Evolutionary conservation across 106 monocot species (phyloP), one percentile per base, ranked within the genome.

Genomic region (Agapanthus africanus): DNA sequence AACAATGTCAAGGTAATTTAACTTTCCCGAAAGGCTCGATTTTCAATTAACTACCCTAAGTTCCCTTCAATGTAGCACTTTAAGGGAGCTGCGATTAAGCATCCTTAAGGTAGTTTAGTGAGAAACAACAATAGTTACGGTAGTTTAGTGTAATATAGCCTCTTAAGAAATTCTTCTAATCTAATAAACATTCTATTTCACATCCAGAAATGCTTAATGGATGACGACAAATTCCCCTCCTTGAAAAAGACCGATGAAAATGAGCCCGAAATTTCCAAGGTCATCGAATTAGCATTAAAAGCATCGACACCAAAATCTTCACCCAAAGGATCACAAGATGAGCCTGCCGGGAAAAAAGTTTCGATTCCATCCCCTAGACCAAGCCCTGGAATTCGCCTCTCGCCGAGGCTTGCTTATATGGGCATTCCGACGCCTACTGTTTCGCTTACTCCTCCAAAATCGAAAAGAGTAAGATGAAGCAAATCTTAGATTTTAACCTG

Each of bases 341-440:
- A 65, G 1, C 76, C 83, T 0, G 62, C 70, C 9, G 42, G 42
- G 10, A 56, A 56, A 59, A 86, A 63, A 70, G 42, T 71, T 33
- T 90, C 90, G 2, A 85, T 94, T 41, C 87, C 90, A 23, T 94
- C 93, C 0, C 93, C 93, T 4, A 81, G 93, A 0, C 93, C 90
- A 0, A 87, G 87, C 46, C 86, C 86, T 0, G 71, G 52, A 34
- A 39, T 87, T 64, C 81, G 82, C 30, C 79, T 94, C 36, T 90
- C 90, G 0, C 90, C 87, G 0, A 78, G 77, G 73, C 82, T 94
- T 13, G 65, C 78, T 16, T 73, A 64, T 60, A 80, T 93, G 76
- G 76, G 78, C 46, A 18, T 84, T 57, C 78, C 76, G 33, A 71
- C 73, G 11, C 82, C 90, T 9, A 78, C 70, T 2, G 56, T 56